Percentiles rank a stretch among this genome's conserved stretches.
phyloP scores from a whole-genome alignment of 768 basidiomycete genomes.

The Gymnopilus dilepis region DNA sequence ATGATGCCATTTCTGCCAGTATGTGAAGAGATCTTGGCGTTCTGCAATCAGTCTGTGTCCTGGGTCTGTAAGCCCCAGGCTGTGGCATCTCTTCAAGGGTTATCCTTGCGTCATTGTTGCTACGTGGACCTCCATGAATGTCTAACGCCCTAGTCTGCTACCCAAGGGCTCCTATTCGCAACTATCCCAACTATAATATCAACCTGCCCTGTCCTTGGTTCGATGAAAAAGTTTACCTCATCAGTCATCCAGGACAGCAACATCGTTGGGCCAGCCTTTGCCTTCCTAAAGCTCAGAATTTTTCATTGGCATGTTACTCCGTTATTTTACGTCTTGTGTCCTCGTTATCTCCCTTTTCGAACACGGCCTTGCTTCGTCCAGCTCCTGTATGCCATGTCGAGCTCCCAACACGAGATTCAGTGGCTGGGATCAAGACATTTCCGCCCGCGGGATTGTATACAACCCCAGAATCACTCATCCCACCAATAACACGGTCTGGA shows the following conservation, averaged over 20 bases:
- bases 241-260: constrained; percentile 10
- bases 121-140: constrained; percentile 2
- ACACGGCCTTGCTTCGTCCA: constrained; percentile 28
- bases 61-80: too few relatives aligned
- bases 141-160: constrained; percentile 23
- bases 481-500: constrained; percentile 43
- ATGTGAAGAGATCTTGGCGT: background rate
- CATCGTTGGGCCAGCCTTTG: background rate
- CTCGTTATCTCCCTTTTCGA: constrained; percentile 29
- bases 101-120: constrained; percentile 5
- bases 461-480: constrained; percentile 50
- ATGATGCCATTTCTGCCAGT: background rate
- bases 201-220: constrained; percentile 11
- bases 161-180: constrained; percentile 25
- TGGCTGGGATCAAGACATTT: constrained; percentile 18
- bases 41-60: background rate
- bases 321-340: constrained; percentile 26
- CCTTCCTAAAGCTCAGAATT: constrained; percentile 20
- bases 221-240: constrained; percentile 21
- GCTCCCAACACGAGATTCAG: constrained; percentile 24
- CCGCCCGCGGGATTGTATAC: constrained; percentile 38
- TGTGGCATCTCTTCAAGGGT: background rate
- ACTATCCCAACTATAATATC: constrained; percentile 20
- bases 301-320: constrained; percentile 42
- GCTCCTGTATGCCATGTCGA: constrained; percentile 36